A percentile compares a stretch with the other conserved stretches of the same genome.
Evolutionary conservation across 1,284 basidiomycete species (phyloP).

Genomic region (Moniliella sp.): DNA sequence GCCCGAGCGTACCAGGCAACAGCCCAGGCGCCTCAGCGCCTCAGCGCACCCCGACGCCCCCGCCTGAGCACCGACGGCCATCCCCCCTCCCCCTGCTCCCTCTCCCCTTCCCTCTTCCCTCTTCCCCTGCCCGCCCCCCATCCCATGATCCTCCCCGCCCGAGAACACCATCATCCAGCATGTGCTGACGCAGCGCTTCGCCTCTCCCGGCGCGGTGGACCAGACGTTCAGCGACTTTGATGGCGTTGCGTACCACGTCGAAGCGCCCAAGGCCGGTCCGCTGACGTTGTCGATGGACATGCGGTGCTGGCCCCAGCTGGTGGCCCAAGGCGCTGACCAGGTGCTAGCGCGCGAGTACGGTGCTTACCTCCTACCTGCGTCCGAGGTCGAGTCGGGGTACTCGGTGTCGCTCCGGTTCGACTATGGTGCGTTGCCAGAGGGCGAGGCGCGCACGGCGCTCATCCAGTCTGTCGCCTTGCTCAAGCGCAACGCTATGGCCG

Average conservation of each 20-base stretch:
- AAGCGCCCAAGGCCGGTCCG: slow-evolving; percentile 49
- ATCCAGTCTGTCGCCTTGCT: slow-evolving; percentile 63
- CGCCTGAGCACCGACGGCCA: too few relatives aligned
- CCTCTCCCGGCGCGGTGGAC: slow-evolving; percentile 67
- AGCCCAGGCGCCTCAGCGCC: too few relatives aligned
- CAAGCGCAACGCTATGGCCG: slow-evolving; percentile 81
- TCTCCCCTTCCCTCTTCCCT: too few relatives aligned
- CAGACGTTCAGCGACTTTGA: slow-evolving; percentile 95
- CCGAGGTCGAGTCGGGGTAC: slow-evolving; percentile 58
- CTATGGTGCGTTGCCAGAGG: slow-evolving; percentile 56
- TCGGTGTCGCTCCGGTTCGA: slow-evolving; percentile 71
- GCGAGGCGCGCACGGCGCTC: slow-evolving; percentile 40
- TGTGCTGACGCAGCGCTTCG: slow-evolving; percentile 67
- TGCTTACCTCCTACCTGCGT: slow-evolving; percentile 40
- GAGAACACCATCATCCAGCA: slow-evolving; percentile 62
- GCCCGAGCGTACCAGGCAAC: too few relatives aligned
- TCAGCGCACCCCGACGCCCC: too few relatives aligned
- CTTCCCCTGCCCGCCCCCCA: slow-evolving; percentile 33
- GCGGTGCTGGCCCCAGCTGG: slow-evolving; percentile 76
- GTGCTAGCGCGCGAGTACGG: slow-evolving; percentile 69
- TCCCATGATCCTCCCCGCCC: slow-evolving; percentile 27
- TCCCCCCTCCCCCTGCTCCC: too few relatives aligned
- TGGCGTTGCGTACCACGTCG: slow-evolving; percentile 76
- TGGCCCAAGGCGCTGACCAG: slow-evolving; percentile 61
- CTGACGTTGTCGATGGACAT: slow-evolving; percentile 84